phyloP scores from a whole-genome alignment of 257 asterid genomes.

The Hygrophila difformis region DNA sequence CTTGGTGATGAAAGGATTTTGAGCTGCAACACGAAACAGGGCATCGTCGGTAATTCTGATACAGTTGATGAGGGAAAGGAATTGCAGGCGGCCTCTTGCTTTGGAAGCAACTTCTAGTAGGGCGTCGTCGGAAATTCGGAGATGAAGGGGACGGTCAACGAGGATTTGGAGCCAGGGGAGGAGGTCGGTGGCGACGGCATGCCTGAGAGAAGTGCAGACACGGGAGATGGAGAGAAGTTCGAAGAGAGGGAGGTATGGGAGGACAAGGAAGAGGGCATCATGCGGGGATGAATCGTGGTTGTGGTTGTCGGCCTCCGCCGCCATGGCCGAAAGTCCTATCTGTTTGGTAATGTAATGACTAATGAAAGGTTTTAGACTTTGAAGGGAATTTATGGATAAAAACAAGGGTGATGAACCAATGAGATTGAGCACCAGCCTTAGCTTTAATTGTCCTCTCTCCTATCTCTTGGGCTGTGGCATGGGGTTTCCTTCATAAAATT shows the following conservation, averaged over 20 bases:
- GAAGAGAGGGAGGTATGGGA: constrained; percentile 53
- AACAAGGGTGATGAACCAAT: no score
- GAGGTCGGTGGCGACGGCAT: constrained; percentile 46
- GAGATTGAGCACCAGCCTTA: no score
- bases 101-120: constrained; percentile 38
- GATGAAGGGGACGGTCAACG: constrained; percentile 46
- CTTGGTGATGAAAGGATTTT: constrained; percentile 51
- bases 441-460: no score
- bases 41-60: constrained; percentile 49
- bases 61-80: constrained; percentile 50
- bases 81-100: constrained; percentile 40
- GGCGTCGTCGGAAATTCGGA: constrained; percentile 32
- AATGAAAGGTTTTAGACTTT: no score
- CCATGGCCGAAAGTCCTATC: no score
- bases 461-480: no score
- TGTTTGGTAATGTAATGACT: no score
- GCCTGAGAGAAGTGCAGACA: constrained; percentile 62
- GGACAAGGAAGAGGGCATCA: constrained; percentile 54
- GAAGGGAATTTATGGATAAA: no score
- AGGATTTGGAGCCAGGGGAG: constrained; percentile 59
- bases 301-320: constrained; percentile 13
- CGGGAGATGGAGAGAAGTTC: constrained; percentile 41
- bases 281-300: constrained; percentile 30
- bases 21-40: constrained; percentile 29
- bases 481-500: no score